Base-by-base conservation (phyloP, 768 basidiomycete species). In the Calocera cornea region DNA sequence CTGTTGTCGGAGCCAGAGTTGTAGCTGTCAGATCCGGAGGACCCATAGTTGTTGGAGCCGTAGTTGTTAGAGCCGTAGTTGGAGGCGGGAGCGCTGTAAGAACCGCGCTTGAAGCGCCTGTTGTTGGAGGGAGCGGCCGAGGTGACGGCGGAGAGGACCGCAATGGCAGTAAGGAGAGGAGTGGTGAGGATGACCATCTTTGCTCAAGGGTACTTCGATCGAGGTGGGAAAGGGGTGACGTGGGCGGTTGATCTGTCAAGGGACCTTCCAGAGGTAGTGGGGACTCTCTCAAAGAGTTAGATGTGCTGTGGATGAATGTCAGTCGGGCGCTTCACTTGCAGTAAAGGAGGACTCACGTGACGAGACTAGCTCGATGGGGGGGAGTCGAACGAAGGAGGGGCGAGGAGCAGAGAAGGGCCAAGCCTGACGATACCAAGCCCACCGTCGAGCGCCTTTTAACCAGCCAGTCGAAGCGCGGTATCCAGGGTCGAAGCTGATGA, bases 201-300 rank as follows among this genome's bases (percentile, higher is more conserved):
- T 71, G 72, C 76, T 38, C 66, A 64, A 71, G 75, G 75, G 75
- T 54, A 63, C 67, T 50, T 65, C 79, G 79, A 83, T 82, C 73
- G 78, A 81, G 77, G 79, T 78, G 78, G 73, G 78, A 68, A 64
- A 68, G 44, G 65, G 68, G 65, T 64, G 49, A 66, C 36, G 47
- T 47, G 19, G 29, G 78, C 76, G 75, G 76, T 77, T 77, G 77
- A 75, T 78, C 78, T 75, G 76, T 79, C 75, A 76, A 71, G 73
- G 75, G 78, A 79, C 83, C 86, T 85, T 84, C 82, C 84, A 78
- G 84, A 82, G 84, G 86, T n/a, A n/a, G n/a, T 78, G 77, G 66
- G 64, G 38, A 68, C 71, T 71, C 71, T 71, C 16, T 71, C 71
- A 71, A 71, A 71, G 68, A 64, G 68, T 40, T 47, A 24, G 41